Conservation (phyloP, 1,284 basidiomycete species). For the Irpex sp. region DNA sequence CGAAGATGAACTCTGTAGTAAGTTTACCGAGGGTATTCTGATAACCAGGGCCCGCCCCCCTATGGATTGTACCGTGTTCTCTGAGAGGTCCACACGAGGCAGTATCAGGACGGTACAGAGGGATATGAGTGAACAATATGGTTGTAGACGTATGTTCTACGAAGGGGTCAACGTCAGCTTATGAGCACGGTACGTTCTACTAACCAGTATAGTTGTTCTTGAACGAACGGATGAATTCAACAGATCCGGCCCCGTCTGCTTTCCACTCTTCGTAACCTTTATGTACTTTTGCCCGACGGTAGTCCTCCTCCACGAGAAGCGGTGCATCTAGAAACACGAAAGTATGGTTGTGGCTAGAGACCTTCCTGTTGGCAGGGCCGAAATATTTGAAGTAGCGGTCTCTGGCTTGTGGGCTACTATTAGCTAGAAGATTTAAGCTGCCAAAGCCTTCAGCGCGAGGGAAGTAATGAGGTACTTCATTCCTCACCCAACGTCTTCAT, state of each 20-base stretch:
- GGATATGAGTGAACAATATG: constrained; percentile 81
- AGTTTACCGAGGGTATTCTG: constrained; percentile 77
- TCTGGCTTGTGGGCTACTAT: constrained; percentile 12
- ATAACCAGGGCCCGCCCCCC: constrained; percentile 79
- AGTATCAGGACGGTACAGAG: constrained; percentile 68
- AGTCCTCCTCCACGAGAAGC: constrained; percentile 78
- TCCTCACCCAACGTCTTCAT: constrained; percentile 77
- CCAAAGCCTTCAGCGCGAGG: neutral
- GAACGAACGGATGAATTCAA: constrained; percentile 70
- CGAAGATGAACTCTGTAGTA: constrained; percentile 68
- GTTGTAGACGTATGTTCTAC: constrained; percentile 9
- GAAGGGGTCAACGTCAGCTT: neutral
- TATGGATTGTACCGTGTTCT: constrained; percentile 68
- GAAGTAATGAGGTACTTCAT: constrained; percentile 18
- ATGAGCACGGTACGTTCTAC: constrained; percentile 11
- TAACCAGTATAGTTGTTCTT: constrained; percentile 35
- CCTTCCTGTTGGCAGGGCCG: constrained; percentile 52
- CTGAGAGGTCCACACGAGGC: constrained; percentile 73
- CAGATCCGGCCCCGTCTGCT: constrained; percentile 54
- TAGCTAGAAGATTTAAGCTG: constrained; percentile 20
- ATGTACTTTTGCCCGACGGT: constrained; percentile 47
- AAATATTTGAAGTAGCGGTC: constrained; percentile 70
- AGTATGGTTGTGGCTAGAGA: constrained; percentile 66
- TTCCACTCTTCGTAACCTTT: constrained; percentile 45
- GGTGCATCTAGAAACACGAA: constrained; percentile 76